Percentiles rank a stretch among this genome's conserved stretches.
These are phyloP conservation scores for Murraya koenigii DNA, from an alignment of 345 rosid genomes.

Conservation along the genomic window DNA sequence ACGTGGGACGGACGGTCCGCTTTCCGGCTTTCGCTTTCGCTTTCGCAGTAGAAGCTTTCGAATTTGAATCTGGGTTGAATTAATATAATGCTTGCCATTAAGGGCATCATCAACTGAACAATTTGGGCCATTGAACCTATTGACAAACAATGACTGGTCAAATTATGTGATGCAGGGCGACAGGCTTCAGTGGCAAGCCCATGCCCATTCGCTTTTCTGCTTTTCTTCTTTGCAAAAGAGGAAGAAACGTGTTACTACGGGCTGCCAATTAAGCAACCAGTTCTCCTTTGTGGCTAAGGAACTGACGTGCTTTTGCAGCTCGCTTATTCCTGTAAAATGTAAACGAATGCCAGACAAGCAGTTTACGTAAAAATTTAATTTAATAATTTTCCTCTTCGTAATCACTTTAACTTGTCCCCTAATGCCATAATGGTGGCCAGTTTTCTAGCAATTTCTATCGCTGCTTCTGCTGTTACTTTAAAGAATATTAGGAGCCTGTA, in stretches of 20 bases:
- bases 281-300: conserved; percentile 14
- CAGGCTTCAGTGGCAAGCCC: conserved; percentile 31
- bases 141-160: neutral
- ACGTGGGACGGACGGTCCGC: conserved; percentile 22
- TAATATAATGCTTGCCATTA: neutral
- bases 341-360: neutral
- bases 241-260: neutral
- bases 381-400: neutral
- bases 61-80: neutral
- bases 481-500: too few relatives aligned
- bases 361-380: neutral
- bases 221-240: neutral
- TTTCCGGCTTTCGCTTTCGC: too few relatives aligned
- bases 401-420: neutral
- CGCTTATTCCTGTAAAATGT: neutral
- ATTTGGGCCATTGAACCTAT: neutral
- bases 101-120: neutral
- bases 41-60: too few relatives aligned
- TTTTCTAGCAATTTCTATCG: neutral
- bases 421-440: neutral
- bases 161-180: neutral
- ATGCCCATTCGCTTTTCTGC: conserved; percentile 24
- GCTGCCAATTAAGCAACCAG: neutral
- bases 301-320: neutral
- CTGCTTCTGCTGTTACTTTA: neutral